These are phyloP conservation scores for Acmispon strigosus DNA, from an alignment of 306 rosid species.

Conservation along the genomic window DNA sequence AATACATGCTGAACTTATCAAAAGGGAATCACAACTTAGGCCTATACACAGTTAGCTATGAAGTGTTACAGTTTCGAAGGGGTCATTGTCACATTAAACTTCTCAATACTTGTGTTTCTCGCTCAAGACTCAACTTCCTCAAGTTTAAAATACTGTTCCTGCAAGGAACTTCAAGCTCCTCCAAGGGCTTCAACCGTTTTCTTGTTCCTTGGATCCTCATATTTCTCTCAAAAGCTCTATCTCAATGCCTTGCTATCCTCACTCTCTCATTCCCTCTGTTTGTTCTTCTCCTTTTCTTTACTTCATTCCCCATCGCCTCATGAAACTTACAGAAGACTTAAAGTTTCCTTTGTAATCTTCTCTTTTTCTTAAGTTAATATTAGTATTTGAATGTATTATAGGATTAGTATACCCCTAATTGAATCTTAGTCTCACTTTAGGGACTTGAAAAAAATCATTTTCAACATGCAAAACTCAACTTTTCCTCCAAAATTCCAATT, in stretches of 20 bases:
- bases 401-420: neutral
- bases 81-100: no score
- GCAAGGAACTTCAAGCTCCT: no score
- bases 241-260: neutral
- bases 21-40: no score
- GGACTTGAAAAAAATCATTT: neutral
- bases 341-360: neutral
- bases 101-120: no score
- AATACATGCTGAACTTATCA: no score
- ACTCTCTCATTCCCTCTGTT: neutral
- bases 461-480: neutral
- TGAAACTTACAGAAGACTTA: neutral
- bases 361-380: neutral
- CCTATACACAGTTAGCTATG: no score
- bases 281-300: neutral
- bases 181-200: no score
- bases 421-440: neutral
- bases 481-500: neutral
- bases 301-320: neutral
- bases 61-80: no score
- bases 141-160: no score
- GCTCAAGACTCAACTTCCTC: no score
- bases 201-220: no score
- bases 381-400: neutral
- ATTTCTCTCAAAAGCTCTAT: no score